A percentile compares a stretch with the other conserved stretches of the same genome.
These are phyloP conservation scores for Fusarium sp. DNA, from an alignment of 2,329 filamentous ascomycete species.

Conservation along the genomic window DNA sequence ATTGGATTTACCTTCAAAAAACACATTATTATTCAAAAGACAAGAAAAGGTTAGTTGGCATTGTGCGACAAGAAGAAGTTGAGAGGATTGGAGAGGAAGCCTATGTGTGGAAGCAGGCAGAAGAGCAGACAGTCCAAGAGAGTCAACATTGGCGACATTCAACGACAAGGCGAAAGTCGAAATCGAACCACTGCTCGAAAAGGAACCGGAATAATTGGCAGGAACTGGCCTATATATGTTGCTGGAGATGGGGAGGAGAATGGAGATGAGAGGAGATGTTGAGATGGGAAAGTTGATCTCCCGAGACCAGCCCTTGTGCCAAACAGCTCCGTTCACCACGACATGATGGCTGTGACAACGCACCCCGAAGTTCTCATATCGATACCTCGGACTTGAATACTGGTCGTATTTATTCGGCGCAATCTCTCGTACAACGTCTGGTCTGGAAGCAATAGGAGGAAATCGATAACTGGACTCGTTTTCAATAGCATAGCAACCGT, in stretches of 20 bases:
- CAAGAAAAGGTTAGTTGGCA: slow-evolving; percentile 41
- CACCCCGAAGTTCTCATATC: background rate
- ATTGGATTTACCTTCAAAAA: slow-evolving; percentile 9
- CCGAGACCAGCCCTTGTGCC: background rate
- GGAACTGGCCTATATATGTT: no score
- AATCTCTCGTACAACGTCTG: background rate
- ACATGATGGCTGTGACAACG: background rate
- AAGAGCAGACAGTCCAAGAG: background rate
- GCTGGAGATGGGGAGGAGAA: no score
- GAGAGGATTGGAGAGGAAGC: background rate
- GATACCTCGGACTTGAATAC: no score
- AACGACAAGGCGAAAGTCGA: background rate
- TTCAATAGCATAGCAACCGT: background rate
- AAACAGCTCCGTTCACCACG: background rate
- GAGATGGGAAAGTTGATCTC: background rate
- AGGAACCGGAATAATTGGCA: background rate
- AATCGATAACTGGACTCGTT: background rate
- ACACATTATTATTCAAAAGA: slow-evolving; percentile 31
- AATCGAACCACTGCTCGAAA: background rate
- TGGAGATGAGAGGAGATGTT: background rate
- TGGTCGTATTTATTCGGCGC: no score
- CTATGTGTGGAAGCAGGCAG: background rate
- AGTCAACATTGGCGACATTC: background rate
- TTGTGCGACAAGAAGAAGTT: background rate
- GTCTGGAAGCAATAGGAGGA: background rate